Conservation (phyloP, 2,329 filamentous ascomycete species). For the Ophiosphaerella narmari region DNA sequence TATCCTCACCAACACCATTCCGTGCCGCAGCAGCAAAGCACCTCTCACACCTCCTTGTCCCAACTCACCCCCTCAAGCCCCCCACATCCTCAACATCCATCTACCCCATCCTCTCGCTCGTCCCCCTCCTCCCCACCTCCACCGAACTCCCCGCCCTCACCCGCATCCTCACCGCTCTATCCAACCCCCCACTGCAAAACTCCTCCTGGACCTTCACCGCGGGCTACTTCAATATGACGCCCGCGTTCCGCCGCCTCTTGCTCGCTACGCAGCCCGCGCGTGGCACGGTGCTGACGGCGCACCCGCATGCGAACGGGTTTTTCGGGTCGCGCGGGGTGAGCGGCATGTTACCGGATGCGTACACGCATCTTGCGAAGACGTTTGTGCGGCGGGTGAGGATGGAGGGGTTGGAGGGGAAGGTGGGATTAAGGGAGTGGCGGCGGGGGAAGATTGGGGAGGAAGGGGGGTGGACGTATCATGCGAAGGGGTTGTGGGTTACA, state of each 20-base stretch:
- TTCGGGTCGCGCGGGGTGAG: constrained; percentile 86
- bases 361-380: constrained; percentile 81
- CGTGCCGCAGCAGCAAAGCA: constrained; percentile 69
- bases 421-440: constrained; percentile 86
- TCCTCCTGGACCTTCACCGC: constrained; percentile 96
- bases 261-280: constrained; percentile 70
- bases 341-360: constrained; percentile 87
- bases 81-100: constrained; percentile 56
- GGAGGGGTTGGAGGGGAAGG: constrained; percentile 60
- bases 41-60: constrained; percentile 66
- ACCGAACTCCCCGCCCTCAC: constrained; percentile 87
- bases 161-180: constrained; percentile 73
- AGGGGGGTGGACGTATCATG: constrained; percentile 95
- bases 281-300: constrained; percentile 89
- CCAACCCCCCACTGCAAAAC: constrained; percentile 64
- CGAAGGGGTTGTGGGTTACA: constrained; percentile 92
- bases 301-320: constrained; percentile 93
- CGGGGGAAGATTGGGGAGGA: constrained; percentile 78
- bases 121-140: constrained; percentile 82
- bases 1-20: constrained; percentile 72
- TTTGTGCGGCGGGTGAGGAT: constrained; percentile 70
- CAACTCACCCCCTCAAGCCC: constrained; percentile 38
- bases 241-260: constrained; percentile 77
- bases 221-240: constrained; percentile 97
- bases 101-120: constrained; percentile 87